phyloP scores from a whole-genome alignment of 306 rosid species.

The Rubus idaeus region DNA sequence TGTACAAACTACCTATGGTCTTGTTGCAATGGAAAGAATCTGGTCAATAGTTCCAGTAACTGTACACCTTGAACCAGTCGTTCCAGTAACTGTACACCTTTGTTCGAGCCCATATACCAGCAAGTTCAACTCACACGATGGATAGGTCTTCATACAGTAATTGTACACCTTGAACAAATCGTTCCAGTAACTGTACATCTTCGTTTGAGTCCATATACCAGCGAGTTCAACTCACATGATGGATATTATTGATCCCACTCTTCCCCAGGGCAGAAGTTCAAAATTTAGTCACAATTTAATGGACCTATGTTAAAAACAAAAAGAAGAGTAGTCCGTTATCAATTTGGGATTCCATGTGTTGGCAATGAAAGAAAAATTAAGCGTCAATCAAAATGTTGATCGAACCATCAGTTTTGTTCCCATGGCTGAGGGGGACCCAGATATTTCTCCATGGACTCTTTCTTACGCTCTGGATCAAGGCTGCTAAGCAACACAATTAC shows the following conservation, averaged over 20 bases:
- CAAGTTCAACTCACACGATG: constrained; percentile 27
- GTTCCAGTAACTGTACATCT: background rate
- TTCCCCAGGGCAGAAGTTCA: constrained; percentile 8
- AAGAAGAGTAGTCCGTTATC: background rate
- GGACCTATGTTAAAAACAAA: constrained; percentile 6
- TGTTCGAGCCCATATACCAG: background rate
- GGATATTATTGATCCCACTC: background rate
- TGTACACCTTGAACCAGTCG: constrained; percentile 34
- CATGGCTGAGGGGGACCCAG: constrained; percentile 70
- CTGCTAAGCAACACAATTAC: constrained; percentile 42
- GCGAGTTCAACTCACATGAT: constrained; percentile 25
- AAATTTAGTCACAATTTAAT: background rate
- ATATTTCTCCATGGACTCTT: constrained; percentile 94
- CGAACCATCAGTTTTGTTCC: constrained; percentile 64
- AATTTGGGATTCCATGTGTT: background rate
- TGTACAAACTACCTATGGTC: constrained; percentile 21
- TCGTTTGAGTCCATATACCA: background rate
- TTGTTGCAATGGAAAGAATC: constrained; percentile 30
- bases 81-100: background rate
- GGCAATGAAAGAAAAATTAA: constrained; percentile 14
- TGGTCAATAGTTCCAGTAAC: constrained; percentile 2
- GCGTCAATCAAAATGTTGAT: background rate
- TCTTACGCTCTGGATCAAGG: constrained; percentile 93
- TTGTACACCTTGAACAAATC: constrained; percentile 26
- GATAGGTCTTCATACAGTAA: background rate